Conservation (phyloP, 2,329 filamentous ascomycete genomes). For the Nannizzia gypsea region DNA sequence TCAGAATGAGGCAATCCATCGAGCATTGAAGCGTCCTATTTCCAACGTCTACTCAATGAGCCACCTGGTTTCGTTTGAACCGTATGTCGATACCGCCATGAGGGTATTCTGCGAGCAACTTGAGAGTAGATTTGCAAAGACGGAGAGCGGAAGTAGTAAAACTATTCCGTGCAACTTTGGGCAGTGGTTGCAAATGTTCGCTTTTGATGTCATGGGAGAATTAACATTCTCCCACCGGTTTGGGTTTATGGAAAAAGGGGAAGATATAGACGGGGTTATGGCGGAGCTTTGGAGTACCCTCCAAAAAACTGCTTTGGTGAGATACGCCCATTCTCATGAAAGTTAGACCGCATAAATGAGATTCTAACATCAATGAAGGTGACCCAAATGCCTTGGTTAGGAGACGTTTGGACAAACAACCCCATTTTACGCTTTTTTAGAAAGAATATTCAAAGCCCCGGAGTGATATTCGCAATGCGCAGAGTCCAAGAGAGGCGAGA, state of each 20-base stretch:
- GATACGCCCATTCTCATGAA: not conserved
- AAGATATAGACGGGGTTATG: slow-evolving; percentile 7
- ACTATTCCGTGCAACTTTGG: slow-evolving; percentile 10
- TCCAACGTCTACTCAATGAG: slow-evolving; percentile 3
- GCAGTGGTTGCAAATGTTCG: slow-evolving; percentile 16
- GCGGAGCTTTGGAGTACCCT: not conserved
- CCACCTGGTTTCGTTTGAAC: not conserved
- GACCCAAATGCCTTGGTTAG: slow-evolving; percentile 63
- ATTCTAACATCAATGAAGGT: slow-evolving; percentile 34
- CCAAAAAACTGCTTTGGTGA: not conserved
- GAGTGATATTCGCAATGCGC: slow-evolving; percentile 59
- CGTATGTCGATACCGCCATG: not conserved
- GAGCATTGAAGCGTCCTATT: not conserved
- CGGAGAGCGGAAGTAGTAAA: not conserved
- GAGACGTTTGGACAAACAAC: slow-evolving; percentile 61
- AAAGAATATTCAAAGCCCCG: slow-evolving; percentile 56
- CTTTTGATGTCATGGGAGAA: slow-evolving; percentile 20
- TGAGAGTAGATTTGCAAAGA: not conserved
- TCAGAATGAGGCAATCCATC: not conserved
- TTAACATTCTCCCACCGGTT: slow-evolving; percentile 22
- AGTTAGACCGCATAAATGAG: not conserved
- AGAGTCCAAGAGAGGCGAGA: slow-evolving; percentile 53
- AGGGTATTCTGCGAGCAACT: not conserved
- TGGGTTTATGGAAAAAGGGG: slow-evolving; percentile 14
- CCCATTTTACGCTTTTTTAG: slow-evolving; percentile 56